These are phyloP conservation scores for Cryptococcus sp. DNA, from an alignment of 1,284 basidiomycete genomes.

Conservation along the genomic window DNA sequence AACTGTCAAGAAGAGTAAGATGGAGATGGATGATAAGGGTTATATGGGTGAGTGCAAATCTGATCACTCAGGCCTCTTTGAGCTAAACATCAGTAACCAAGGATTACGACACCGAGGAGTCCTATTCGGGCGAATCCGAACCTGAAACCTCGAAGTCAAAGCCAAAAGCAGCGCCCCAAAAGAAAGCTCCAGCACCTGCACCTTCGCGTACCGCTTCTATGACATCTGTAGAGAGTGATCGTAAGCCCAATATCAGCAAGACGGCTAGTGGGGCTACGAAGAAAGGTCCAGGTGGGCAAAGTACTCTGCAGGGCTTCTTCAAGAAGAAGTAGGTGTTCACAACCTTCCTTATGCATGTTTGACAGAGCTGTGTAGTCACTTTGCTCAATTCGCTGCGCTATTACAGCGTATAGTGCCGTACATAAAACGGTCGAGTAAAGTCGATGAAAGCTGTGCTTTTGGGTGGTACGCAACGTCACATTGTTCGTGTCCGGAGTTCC, in stretches of 20 bases:
- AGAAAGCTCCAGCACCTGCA: background rate
- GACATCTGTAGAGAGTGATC: conserved; percentile 13
- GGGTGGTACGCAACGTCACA: no score
- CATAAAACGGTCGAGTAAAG: no score
- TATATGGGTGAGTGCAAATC: conserved; percentile 36
- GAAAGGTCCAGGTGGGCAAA: conserved; percentile 17
- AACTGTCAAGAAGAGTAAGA: conserved; percentile 38
- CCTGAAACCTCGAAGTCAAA: conserved; percentile 9
- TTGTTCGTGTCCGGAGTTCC: no score
- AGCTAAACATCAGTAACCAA: conserved; percentile 24
- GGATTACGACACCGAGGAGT: conserved; percentile 33
- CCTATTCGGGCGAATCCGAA: conserved; percentile 32
- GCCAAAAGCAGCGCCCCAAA: conserved; percentile 9
- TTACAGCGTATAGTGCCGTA: no score
- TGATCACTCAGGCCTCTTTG: background rate
- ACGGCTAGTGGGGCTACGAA: background rate
- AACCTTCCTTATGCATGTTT: no score
- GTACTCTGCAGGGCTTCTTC: conserved; percentile 38
- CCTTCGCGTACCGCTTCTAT: conserved; percentile 3
- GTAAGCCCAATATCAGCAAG: conserved; percentile 6
- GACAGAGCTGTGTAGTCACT: no score
- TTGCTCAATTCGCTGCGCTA: no score
- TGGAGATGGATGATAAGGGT: conserved; percentile 36
- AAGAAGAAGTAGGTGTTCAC: conserved; percentile 31
- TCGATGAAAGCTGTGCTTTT: no score